Percentiles rank a stretch among this genome's conserved stretches.
Conservation (phyloP, 2,329 filamentous ascomycete species). For the Beauveria sp. region DNA sequence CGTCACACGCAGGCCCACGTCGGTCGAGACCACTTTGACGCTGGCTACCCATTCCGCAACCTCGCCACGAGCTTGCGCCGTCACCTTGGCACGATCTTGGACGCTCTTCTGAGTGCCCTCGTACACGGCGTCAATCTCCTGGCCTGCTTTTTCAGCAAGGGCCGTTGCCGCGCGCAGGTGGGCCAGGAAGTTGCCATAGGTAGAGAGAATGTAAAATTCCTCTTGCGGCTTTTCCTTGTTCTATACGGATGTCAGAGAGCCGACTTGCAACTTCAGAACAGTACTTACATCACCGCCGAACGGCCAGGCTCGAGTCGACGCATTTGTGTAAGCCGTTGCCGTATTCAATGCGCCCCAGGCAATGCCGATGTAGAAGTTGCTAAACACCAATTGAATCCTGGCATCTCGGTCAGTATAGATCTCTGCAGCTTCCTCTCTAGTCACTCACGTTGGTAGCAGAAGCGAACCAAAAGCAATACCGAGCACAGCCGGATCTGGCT, state of each 20-base stretch:
- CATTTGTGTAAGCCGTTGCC: slow-evolving; percentile 48
- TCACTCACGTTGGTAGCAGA: slow-evolving; percentile 47
- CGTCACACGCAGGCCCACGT: slow-evolving; percentile 51
- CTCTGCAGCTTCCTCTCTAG: rapidly evolving
- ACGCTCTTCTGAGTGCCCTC: slow-evolving; percentile 25
- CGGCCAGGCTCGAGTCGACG: slow-evolving; percentile 54
- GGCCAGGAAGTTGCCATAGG: slow-evolving; percentile 57
- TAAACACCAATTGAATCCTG: slow-evolving; percentile 57
- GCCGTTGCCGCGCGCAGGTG: slow-evolving; percentile 53
- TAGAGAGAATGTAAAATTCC: slow-evolving; percentile 58
- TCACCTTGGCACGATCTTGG: slow-evolving; percentile 35
- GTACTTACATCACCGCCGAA: slow-evolving; percentile 49
- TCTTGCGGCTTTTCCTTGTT: slow-evolving; percentile 50
- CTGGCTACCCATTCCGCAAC: slow-evolving; percentile 56
- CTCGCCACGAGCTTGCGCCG: slow-evolving; percentile 47
- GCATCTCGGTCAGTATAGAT: background rate
- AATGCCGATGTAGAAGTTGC: slow-evolving; percentile 59
- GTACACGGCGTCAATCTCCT: slow-evolving; percentile 41
- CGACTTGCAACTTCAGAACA: background rate
- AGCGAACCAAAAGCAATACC: slow-evolving; percentile 47
- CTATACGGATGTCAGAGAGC: slow-evolving; percentile 17
- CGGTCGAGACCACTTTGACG: slow-evolving; percentile 55
- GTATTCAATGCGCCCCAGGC: slow-evolving; percentile 49
- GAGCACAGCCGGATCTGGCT: slow-evolving; percentile 41
- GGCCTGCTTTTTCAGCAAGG: slow-evolving; percentile 48